Percentiles rank a stretch among this genome's conserved stretches.
phyloP scores from a whole-genome alignment of 371 early-diverging fungal species.

The Apophysomyces variabilis region DNA sequence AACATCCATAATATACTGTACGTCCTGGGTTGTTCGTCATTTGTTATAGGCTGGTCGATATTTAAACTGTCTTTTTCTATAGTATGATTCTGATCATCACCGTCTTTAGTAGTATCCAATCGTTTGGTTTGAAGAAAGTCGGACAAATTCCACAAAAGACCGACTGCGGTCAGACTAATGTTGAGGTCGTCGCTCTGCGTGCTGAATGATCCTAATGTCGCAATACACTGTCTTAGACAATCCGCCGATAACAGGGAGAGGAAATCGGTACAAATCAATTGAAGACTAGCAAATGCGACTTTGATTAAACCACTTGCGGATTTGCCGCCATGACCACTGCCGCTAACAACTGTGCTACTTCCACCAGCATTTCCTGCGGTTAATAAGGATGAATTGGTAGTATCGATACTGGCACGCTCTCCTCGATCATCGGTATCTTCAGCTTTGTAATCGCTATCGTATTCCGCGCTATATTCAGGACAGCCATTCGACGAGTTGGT shows the following conservation, averaged over 20 bases:
- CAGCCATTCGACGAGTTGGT: slow-evolving; percentile 29
- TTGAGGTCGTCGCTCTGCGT: slow-evolving; percentile 91
- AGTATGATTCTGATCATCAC: slow-evolving; percentile 18
- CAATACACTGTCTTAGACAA: slow-evolving; percentile 82
- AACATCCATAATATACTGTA: slow-evolving; percentile 86
- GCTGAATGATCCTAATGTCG: slow-evolving; percentile 84
- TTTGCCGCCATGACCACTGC: slow-evolving; percentile 10
- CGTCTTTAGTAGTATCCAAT: slow-evolving; percentile 49
- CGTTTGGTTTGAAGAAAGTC: slow-evolving; percentile 79
- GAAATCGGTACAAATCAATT: slow-evolving; percentile 96
- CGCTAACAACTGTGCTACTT: not conserved
- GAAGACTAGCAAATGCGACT: slow-evolving; percentile 90
- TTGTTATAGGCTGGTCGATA: slow-evolving; percentile 41
- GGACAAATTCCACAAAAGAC: slow-evolving; percentile 90
- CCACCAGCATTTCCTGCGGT: slow-evolving; percentile 9
- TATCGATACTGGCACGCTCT: slow-evolving; percentile 40
- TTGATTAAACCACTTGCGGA: slow-evolving; percentile 71
- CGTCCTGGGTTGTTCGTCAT: slow-evolving; percentile 51
- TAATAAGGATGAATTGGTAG: slow-evolving; percentile 29
- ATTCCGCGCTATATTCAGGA: slow-evolving; percentile 7
- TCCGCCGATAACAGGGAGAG: slow-evolving; percentile 77
- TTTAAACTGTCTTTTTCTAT: slow-evolving; percentile 40
- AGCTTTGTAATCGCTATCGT: slow-evolving; percentile 15
- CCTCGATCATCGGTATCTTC: slow-evolving; percentile 23
- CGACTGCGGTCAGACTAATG: slow-evolving; percentile 91